Evolutionary conservation across 148 eudicot genomes (phyloP).

Genomic region (Chenopodium album): DNA sequence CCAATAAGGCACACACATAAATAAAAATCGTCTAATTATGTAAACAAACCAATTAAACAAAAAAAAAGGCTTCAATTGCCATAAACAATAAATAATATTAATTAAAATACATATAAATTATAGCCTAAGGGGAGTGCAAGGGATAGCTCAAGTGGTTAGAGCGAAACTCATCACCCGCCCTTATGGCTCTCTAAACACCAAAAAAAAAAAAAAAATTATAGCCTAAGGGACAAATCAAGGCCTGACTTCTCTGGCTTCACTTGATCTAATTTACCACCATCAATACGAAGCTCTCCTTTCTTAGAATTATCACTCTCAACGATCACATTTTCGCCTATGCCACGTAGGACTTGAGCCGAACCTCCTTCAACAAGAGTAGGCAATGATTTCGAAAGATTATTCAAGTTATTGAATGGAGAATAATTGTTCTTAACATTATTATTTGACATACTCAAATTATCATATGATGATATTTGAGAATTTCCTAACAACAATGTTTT

Average conservation of each 20-base stretch:
- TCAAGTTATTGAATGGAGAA: slow-evolving; percentile 16
- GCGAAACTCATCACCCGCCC: too few species aligned
- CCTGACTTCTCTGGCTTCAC: slow-evolving; percentile 8
- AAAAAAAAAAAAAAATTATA: slow-evolving; percentile 5
- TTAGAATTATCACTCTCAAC: slow-evolving; percentile 6
- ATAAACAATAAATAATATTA: background rate
- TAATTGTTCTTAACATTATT: background rate
- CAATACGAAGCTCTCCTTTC: background rate
- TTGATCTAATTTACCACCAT: slow-evolving; percentile 17
- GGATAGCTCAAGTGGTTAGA: too few species aligned
- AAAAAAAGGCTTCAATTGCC: background rate
- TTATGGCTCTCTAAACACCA: too few species aligned
- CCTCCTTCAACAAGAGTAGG: slow-evolving; percentile 16
- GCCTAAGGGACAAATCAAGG: slow-evolving; percentile 36
- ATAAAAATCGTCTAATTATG: background rate
- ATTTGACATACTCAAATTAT: slow-evolving; percentile 9
- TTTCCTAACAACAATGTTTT: background rate
- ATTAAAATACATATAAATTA: background rate
- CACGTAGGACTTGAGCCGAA: background rate
- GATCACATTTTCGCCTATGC: background rate
- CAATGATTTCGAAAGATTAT: slow-evolving; percentile 18
- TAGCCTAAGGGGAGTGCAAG: slow-evolving; percentile 20
- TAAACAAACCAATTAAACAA: background rate
- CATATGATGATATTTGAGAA: background rate
- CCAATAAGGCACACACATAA: too few species aligned